phyloP scores from a whole-genome alignment of 2,329 filamentous ascomycete genomes.

The Arthrinium phaeospermum region DNA sequence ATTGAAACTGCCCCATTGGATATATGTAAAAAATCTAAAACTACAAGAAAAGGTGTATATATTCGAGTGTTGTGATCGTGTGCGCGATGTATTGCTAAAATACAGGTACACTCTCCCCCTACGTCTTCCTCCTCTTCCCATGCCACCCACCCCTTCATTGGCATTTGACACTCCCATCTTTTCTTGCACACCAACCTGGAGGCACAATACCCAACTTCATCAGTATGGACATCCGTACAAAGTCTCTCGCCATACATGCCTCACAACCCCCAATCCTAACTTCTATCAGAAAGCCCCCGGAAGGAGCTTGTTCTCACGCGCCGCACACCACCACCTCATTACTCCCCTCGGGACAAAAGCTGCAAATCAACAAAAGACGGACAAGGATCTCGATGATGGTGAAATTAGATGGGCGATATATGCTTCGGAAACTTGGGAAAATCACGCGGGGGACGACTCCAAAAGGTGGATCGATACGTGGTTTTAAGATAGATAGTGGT shows the following conservation, averaged over 20 bases:
- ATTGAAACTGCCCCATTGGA: background rate
- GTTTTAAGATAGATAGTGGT: conserved; percentile 1
- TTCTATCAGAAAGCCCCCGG: background rate
- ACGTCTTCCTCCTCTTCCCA: background rate
- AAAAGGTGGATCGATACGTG: background rate
- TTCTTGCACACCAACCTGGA: background rate
- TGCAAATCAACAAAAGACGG: background rate
- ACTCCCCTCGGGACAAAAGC: background rate
- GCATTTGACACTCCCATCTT: background rate
- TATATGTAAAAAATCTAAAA: background rate
- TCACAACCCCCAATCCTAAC: background rate
- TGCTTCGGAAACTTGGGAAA: background rate
- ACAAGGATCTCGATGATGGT: background rate
- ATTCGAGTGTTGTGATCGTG: background rate
- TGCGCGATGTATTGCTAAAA: background rate
- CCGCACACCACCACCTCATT: background rate
- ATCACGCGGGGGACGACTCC: background rate
- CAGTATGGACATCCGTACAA: background rate
- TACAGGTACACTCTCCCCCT: background rate
- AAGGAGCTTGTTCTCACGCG: too few species aligned
- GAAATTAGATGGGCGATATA: conserved; percentile 8
- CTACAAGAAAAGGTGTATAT: conserved; percentile 9
- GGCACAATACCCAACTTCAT: background rate
- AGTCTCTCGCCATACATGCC: background rate
- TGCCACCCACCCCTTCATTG: background rate